Evolutionary conservation across 2,329 filamentous ascomycete species (phyloP).

Genomic region (Colletotrichum sp.): DNA sequence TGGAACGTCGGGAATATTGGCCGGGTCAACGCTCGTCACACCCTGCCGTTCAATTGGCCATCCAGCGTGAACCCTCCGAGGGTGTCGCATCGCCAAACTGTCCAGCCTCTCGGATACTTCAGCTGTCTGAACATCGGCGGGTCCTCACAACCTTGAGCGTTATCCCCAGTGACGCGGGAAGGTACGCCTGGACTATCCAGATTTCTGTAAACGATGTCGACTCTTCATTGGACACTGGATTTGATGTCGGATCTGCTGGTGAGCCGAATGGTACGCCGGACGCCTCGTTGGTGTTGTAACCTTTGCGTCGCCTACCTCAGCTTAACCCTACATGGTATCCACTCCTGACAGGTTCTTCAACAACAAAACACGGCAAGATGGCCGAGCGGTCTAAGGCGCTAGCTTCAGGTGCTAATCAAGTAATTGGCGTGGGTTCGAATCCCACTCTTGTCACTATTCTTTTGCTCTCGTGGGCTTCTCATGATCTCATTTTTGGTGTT

Average conservation of each 20-base stretch:
- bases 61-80: not conserved
- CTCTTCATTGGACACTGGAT: rapidly evolving
- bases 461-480: not conserved
- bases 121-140: not conserved
- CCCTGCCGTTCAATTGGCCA: not conserved
- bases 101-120: not conserved
- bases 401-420: slow-evolving; percentile 23
- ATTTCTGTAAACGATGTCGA: not conserved
- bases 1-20: not conserved
- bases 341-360: rapidly evolving
- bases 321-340: not conserved
- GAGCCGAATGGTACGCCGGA: not conserved
- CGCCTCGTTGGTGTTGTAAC: not conserved
- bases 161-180: not conserved
- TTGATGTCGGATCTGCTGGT: not conserved
- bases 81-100: not conserved
- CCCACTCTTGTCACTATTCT: slow-evolving; percentile 6
- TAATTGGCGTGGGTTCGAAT: slow-evolving; percentile 21
- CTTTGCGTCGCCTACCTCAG: not conserved
- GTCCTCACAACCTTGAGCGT: not conserved
- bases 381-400: slow-evolving; percentile 23
- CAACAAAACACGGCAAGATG: slow-evolving; percentile 1
- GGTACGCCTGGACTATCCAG: not conserved
- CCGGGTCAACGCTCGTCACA: not conserved
- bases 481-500: not conserved